phyloP scores from a whole-genome alignment of 257 asterid genomes.

The Marsdenia floribunda region DNA sequence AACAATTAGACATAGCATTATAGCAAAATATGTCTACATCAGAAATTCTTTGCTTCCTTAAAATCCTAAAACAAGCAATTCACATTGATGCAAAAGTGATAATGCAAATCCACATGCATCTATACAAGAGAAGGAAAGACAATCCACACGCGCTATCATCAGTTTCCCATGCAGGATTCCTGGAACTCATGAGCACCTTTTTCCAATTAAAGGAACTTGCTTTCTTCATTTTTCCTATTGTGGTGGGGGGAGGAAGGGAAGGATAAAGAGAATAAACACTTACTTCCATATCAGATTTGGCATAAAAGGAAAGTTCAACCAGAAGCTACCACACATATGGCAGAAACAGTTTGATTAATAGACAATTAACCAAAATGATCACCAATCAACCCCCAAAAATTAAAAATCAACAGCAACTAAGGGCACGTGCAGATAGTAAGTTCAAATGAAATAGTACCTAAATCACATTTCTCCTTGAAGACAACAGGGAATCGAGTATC shows the following conservation, averaged over 20 bases:
- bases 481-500: background rate
- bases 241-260: background rate
- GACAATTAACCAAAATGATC: background rate
- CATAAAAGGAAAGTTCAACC: background rate
- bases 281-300: background rate
- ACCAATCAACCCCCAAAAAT: background rate
- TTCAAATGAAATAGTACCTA: background rate
- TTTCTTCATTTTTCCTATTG: background rate
- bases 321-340: background rate
- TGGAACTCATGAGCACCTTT: background rate
- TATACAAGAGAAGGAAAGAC: background rate
- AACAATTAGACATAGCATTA: background rate
- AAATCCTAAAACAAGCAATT: background rate
- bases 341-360: background rate
- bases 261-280: background rate
- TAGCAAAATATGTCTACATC: background rate
- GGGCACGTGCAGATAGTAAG: background rate
- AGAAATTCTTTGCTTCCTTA: background rate
- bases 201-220: background rate
- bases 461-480: background rate
- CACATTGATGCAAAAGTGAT: background rate
- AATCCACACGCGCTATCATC: background rate
- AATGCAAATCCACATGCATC: background rate
- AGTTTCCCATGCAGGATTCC: background rate
- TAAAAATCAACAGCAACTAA: background rate